Percentiles rank a stretch among this genome's conserved stretches.
Evolutionary conservation across 2,329 filamentous ascomycete genomes (phyloP).

Genomic region (Gnomoniopsis smithogilvyi): DNA sequence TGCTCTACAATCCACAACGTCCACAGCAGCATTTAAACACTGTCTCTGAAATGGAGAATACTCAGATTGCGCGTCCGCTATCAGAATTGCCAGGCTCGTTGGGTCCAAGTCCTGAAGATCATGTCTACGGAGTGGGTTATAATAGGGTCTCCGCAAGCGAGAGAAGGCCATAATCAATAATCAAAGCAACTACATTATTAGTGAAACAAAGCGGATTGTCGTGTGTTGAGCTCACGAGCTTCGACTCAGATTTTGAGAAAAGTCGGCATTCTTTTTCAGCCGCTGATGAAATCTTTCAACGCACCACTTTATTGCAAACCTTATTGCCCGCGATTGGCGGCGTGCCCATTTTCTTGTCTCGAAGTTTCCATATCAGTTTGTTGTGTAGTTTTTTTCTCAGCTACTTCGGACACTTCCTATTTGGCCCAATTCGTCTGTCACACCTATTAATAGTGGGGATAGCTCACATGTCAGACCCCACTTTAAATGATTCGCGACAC

Average conservation of each 20-base stretch:
- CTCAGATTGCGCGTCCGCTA: not conserved
- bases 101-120: not conserved
- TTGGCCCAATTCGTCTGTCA: not conserved
- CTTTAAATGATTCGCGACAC: not conserved
- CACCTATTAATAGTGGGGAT: not conserved
- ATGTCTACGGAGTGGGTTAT: not conserved
- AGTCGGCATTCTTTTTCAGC: too few relatives aligned
- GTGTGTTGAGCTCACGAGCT: too few relatives aligned
- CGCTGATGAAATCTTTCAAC: too few relatives aligned
- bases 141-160: not conserved
- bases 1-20: not conserved
- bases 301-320: too few relatives aligned
- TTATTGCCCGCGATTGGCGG: too few relatives aligned
- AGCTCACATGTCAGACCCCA: not conserved
- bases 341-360: too few relatives aligned
- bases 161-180: not conserved
- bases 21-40: not conserved
- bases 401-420: not conserved
- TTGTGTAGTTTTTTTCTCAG: not conserved
- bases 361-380: too few relatives aligned
- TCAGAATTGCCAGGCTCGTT: constrained; percentile 9
- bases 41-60: constrained; percentile 12
- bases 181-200: not conserved
- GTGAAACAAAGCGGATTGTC: too few relatives aligned
- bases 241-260: too few relatives aligned